Percentiles rank a stretch among this genome's conserved stretches.
phyloP scores from a whole-genome alignment of 441 rosid species.

The Erodium chrysanthum region DNA sequence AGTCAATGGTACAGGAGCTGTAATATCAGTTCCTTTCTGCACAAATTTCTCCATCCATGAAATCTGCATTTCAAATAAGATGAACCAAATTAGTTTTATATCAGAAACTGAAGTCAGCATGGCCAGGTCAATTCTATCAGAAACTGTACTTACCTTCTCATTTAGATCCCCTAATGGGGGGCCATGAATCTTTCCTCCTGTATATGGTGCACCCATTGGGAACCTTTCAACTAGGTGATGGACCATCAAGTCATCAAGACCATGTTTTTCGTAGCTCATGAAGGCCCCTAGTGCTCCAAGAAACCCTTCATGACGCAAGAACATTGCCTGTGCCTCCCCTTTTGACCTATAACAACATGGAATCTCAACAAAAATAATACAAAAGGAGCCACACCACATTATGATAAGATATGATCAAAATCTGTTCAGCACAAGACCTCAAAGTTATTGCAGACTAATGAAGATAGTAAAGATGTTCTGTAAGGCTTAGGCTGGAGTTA shows the following conservation, averaged over 20 bases:
- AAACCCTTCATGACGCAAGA: constrained; percentile 97
- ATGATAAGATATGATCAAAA: not conserved
- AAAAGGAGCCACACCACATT: not conserved
- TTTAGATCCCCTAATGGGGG: constrained; percentile 90
- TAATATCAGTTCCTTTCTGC: constrained; percentile 83
- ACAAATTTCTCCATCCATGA: constrained; percentile 99
- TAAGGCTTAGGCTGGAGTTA: no score
- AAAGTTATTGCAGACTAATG: no score
- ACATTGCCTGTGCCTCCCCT: constrained; percentile 94
- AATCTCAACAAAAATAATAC: constrained; percentile 6
- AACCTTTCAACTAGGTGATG: constrained; percentile 97
- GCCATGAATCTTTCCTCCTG: constrained; percentile 88
- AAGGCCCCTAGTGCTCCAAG: constrained; percentile 97
- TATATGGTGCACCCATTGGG: constrained; percentile 98
- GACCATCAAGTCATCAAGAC: constrained; percentile 88
- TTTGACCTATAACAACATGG: constrained; percentile 57
- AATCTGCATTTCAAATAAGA: constrained; percentile 45
- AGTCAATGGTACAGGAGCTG: constrained; percentile 96
- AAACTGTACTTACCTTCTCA: constrained; percentile 65
- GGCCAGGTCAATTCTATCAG: constrained; percentile 12
- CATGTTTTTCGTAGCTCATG: constrained; percentile 97
- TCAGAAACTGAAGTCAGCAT: constrained; percentile 10
- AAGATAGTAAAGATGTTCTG: no score
- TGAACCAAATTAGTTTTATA: constrained; percentile 1
- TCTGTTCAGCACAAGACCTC: not conserved